Base-by-base conservation (phyloP, 192 early-diverging fungal species). In the Entomortierella lignicola region DNA sequence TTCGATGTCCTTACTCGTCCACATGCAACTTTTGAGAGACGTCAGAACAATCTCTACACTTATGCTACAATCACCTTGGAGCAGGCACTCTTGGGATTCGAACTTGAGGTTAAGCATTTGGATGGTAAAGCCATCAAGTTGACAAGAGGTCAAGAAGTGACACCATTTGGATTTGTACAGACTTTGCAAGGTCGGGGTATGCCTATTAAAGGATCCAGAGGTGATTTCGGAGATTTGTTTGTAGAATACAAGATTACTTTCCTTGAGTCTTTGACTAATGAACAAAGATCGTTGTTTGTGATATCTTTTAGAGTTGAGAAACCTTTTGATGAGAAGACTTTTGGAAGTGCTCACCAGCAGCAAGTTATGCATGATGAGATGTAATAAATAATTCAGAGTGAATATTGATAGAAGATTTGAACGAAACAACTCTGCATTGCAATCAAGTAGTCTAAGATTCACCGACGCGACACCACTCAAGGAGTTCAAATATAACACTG, bases 181-280 rank as follows among this genome's bases (percentile, higher is more conserved):
- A 84, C 71, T 50, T 82, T 99, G 42, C 72, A 85, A 41, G 93
- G 91, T 17, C 86, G 94, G 74, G 96, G 95, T n/a, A 98, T 99
- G 96, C 97, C 98, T 10, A 70, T 82, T 30, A 81, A 88, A 56
- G 81, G 88, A 41, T 82, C 81, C 29, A 69, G 85, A 8, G 77
- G 83, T 17, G 86, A 94, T 54, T 74, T 86, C 26, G 94, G 95
- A 25, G 88, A 95, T 62, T 69, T 99, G 51, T 98, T 87, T 82
- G 90, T 98, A 34, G 92, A 97, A 55, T 99, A 97, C 83, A 87
- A 84, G 47, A 91, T 98, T 21, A 82, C 88, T 12, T 92, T 98
- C 66, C 97, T 97, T 10, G 67, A 79, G 25, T 51, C 15, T 30
- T 37, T 77, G 31, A 51, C 61, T 13, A 54, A 77, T 54, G 66